phyloP scores from a whole-genome alignment of 2,329 filamentous ascomycete species.

The Macrophomina phaseolina region DNA sequence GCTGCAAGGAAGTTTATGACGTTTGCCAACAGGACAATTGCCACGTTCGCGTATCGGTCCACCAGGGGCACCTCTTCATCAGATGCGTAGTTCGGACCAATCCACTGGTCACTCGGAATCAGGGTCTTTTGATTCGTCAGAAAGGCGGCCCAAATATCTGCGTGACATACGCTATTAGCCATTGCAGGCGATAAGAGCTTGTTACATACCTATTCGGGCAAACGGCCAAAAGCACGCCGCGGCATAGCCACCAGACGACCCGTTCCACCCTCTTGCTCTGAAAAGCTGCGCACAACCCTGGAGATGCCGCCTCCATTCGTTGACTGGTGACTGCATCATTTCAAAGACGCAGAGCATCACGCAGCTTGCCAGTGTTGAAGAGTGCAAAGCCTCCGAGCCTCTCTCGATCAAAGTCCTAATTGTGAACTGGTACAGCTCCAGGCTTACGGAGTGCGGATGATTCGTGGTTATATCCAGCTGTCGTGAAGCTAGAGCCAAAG shows the following conservation, averaged over 20 bases:
- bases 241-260: background rate
- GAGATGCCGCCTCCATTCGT: conserved; percentile 12
- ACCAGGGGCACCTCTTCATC: background rate
- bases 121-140: background rate
- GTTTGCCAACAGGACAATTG: conserved; percentile 4
- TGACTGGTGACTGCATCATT: background rate
- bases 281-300: conserved; percentile 10
- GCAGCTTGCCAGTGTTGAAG: conserved; percentile 1
- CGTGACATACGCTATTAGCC: background rate
- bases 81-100: background rate
- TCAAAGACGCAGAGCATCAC: conserved; percentile 8
- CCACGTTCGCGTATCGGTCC: conserved; percentile 3
- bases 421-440: conserved; percentile 18
- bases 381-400: background rate
- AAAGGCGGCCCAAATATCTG: conserved; percentile 18
- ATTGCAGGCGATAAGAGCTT: background rate
- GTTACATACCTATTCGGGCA: background rate
- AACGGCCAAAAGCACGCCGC: conserved; percentile 18
- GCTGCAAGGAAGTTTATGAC: background rate
- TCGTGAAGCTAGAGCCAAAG: background rate
- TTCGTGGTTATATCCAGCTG: background rate
- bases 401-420: background rate
- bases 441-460: background rate
- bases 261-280: background rate
- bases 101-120: conserved; percentile 11